phyloP scores from a whole-genome alignment of 805 yeast species.

The Nakazawaea populi region DNA sequence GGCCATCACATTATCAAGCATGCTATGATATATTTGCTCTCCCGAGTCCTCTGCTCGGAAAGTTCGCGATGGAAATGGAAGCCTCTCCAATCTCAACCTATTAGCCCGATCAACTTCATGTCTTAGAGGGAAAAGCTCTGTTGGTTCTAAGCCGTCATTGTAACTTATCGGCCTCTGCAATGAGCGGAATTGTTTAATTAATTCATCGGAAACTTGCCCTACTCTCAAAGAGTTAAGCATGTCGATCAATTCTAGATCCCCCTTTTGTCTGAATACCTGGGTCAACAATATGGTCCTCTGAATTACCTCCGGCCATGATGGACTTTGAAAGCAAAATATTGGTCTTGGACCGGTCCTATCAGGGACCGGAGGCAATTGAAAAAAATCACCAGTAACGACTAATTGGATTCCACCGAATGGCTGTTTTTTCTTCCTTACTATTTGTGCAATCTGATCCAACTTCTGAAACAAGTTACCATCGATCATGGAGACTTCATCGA shows the following conservation, averaged over 20 bases:
- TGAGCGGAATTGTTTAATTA: constrained; percentile 40
- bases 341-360: constrained; percentile 29
- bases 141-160: constrained; percentile 78
- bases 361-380: constrained; percentile 89
- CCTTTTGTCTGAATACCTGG: constrained; percentile 82
- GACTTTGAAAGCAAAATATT: constrained; percentile 70
- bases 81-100: constrained; percentile 34
- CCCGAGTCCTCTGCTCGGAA: constrained; percentile 44
- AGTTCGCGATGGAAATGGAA: constrained; percentile 40
- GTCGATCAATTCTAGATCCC: constrained; percentile 68
- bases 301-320: constrained; percentile 61
- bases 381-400: constrained; percentile 90
- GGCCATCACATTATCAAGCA: constrained; percentile 65
- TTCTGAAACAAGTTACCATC: constrained; percentile 75
- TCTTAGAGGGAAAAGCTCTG: constrained; percentile 85
- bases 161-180: constrained; percentile 55
- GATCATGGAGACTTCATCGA: constrained; percentile 95
- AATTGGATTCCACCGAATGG: constrained; percentile 97
- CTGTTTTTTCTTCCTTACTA: constrained; percentile 33
- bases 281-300: constrained; percentile 63
- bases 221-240: constrained; percentile 77
- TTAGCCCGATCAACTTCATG: constrained; percentile 81
- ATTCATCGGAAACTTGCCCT: constrained; percentile 52
- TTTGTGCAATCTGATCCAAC: constrained; percentile 62
- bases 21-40: constrained; percentile 15